Evolutionary conservation across 495 filamentous ascomycete species (phyloP), one percentile per base, ranked within the genome.

Genomic region (Tuber calosporum): DNA sequence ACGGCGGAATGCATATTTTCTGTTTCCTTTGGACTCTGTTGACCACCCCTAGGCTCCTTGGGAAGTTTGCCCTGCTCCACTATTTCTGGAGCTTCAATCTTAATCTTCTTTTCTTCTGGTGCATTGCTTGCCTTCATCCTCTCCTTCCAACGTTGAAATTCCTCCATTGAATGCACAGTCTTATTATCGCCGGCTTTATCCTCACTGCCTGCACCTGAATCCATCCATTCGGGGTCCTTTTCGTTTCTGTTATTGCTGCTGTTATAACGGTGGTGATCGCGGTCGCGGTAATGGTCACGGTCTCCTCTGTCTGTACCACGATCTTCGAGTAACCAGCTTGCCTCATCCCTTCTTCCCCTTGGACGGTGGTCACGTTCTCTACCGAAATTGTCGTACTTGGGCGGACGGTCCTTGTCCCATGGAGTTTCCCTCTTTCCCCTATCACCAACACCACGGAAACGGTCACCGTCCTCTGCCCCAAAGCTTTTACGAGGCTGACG

Each of bases 121-220:
- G 66, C 76, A 82, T 81, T 80, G 80, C 77, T 77, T 39, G 90
- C 89, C 82, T 94, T 97, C 94, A 96, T 96, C 69, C 84, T 85
- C 77, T 95, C 92, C 84, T 97, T 97, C 89, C 96, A 99, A 74
- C 90, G 90, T 83, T 97, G 90, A 82, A 99, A 98, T 72, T 98
- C 93, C 79, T 96, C 93, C 80, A 82, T 82, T 30, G 80, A 82
- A 74, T 79, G 80, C 37, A 71, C 80, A 39, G 70, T 71, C 80
- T 91, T 90, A 15, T 91, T 96, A 80, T 91, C 92, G 26, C 86
- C 88, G 72, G 89, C 88, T 66, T 86, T 82, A 75, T 90, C 90
- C 69, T 90, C 87, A 68, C 90, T 91, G 53, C 88, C 88, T 43
- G 89, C 90, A 72, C 91, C 88, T 6, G 81, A 76, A 81, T 95